Evolutionary conservation across 106 monocot genomes (phyloP).

Genomic region (Dendrobium nobile): DNA sequence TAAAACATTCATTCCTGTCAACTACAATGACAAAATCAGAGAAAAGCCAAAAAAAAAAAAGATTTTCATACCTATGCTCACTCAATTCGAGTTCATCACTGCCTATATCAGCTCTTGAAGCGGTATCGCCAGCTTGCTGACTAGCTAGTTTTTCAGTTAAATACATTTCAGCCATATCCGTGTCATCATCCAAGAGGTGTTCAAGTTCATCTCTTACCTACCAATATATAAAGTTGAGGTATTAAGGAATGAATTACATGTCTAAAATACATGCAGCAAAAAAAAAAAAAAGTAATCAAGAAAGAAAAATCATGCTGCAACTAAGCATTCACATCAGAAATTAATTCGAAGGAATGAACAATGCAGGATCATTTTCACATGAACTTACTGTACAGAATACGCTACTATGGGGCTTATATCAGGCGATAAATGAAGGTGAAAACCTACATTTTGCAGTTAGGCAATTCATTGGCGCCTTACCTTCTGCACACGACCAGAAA

Average conservation of each 20-base stretch:
- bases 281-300: not conserved
- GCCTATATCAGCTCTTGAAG: slow-evolving; percentile 16
- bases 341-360: not conserved
- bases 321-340: not conserved
- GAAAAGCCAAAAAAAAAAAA: not conserved
- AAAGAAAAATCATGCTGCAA: not conserved
- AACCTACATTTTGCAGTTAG: not conserved
- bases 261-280: not conserved
- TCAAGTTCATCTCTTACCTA: slow-evolving; percentile 96
- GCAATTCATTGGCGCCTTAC: slow-evolving; percentile 13
- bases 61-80: slow-evolving; percentile 19
- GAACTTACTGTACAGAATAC: not conserved
- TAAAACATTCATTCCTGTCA: not conserved
- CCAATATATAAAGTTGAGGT: not conserved
- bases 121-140: slow-evolving; percentile 21
- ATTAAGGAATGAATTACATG: not conserved
- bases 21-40: not conserved
- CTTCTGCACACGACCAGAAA: slow-evolving; percentile 75
- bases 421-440: not conserved
- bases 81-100: slow-evolving; percentile 16
- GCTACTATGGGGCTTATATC: not conserved
- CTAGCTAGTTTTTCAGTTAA: slow-evolving; percentile 63
- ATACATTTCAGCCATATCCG: slow-evolving; percentile 98
- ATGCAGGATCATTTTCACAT: not conserved
- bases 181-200: slow-evolving; percentile 89